Base-by-base conservation (phyloP, 2,329 filamentous ascomycete species). In the Monilinia vaccinii-corymbosi region DNA sequence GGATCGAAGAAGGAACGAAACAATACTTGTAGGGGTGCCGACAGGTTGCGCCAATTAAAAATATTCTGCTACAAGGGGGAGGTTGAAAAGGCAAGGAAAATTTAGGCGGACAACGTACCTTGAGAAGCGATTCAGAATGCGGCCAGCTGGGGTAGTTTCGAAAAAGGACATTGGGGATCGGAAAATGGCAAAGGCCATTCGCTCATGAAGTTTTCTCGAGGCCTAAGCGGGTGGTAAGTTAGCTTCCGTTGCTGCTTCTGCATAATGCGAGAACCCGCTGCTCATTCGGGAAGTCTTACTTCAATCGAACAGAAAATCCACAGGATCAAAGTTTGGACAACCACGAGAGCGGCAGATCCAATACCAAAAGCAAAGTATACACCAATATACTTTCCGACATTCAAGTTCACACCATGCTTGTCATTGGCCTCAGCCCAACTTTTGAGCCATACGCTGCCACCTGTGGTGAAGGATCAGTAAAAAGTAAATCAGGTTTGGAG, bases 221-320 rank as follows among this genome's bases (percentile, higher is more conserved):
- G 94, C 94, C 85, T 90, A 64, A 42, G 31, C 50, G 47, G 47
- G 56, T 48, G 56, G 53, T 34, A 61, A 13, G 58, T 67, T 63
- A 69, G 66, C 63, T 63, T 66, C 63, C 57, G 59, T 60, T 21
- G 45, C 48, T 60, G 56, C 61, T 62, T 52, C 46, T 59, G 55
- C 58, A 61, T 60, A 32, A 64, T 63, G 64, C 62, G 63, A 21
- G 45, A 49, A 57, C 45, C 55, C 56, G 32, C 49, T 60, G 34
- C 50, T 42, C 52, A 68, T 53, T 53, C 48, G 68, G 49, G 36
- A 18, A n/a, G 6, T 72, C 76, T 56, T 78, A 90, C 88, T 82
- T 99, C 94, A 64, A 99, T 99, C 5, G 94, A 97, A 76, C 95
- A 99, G 77, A 99, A 97, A 66, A 99, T 97, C 94, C 94, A 99